A percentile compares a stretch with the other conserved stretches of the same genome.
These are phyloP conservation scores for Elsinoe necatrix DNA, from an alignment of 2,329 filamentous ascomycete genomes.

Conservation along the genomic window DNA sequence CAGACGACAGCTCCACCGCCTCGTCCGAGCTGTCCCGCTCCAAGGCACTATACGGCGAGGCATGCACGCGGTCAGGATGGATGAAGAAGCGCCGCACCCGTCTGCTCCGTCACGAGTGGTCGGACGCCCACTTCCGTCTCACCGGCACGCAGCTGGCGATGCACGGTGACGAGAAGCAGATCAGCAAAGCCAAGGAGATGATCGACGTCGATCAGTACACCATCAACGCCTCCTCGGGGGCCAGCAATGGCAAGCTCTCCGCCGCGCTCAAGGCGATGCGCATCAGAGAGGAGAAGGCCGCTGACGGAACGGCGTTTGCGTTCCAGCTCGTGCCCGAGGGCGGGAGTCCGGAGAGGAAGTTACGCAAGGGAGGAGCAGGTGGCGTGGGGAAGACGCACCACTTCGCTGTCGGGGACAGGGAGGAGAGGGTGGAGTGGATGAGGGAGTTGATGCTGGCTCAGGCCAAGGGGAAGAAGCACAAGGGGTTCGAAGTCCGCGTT, in stretches of 20 bases:
- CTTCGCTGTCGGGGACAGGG: conserved; percentile 78
- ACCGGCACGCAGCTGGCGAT: conserved; percentile 55
- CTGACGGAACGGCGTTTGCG: conserved; percentile 54
- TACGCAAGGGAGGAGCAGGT: conserved; percentile 40
- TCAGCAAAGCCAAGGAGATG: conserved; percentile 63
- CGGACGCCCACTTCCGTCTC: conserved; percentile 83
- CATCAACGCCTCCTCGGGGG: conserved; percentile 71
- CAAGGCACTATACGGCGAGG: conserved; percentile 29
- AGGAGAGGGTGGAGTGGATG: conserved; percentile 97
- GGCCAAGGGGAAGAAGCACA: conserved; percentile 72
- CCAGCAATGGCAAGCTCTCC: conserved; percentile 69
- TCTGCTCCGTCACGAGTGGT: conserved; percentile 87
- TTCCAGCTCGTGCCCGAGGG: conserved; percentile 70
- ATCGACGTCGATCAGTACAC: conserved; percentile 85
- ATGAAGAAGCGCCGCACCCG: conserved; percentile 92
- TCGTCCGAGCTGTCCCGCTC: conserved; percentile 25
- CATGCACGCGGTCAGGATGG: conserved; percentile 60
- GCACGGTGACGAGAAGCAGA: conserved; percentile 48
- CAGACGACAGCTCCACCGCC: conserved; percentile 11
- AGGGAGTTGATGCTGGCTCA: conserved; percentile 85
- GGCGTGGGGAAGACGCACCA: conserved; percentile 70
- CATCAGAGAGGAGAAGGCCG: conserved; percentile 43
- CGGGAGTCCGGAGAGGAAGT: conserved; percentile 37
- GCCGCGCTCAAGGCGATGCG: conserved; percentile 76
- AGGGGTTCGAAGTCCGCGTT: conserved; percentile 66